Evolutionary conservation across 2,329 filamentous ascomycete genomes (phyloP), one percentile per base, ranked within the genome.

Genomic region (Parascedosporium putredinis): DNA sequence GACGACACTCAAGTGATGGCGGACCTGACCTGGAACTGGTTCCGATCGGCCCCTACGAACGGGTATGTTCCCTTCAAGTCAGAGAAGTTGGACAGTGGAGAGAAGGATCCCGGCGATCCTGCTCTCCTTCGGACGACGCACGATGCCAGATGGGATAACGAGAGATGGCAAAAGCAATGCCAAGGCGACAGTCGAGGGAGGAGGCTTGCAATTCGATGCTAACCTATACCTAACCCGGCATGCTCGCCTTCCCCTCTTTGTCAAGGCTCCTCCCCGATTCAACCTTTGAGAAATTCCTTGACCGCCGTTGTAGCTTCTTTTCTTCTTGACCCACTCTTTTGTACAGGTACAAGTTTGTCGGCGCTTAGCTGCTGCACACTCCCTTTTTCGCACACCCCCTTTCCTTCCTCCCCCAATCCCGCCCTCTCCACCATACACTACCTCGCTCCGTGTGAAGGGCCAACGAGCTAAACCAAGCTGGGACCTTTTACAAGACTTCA

Each of bases 281-380:
- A 22, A 42, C 36, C 18, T 5, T 16, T 12, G 18, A 20, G 18
- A 42, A 42, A 9, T 42, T 42, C 38, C 38, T 42, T 42, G 38
- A 42, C 38, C 38, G 38, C 38, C 38, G 38, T 42, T 42, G 38
- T 22, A 42, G 38, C 38, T 42, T 42, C 38, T 22, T 42, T 42
- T 42, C 38, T 42, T 42, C 38, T 24, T 5, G 38, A 24, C 38
- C 38, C 38, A 42, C 38, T 24, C 23, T 42, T 42, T 42, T 42
- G 38, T 42, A 42, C 18, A 42, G 38, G 38, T 42, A 42, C 38
- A 42, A 20, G n/a, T 20, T 20, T 20, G 38, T 42, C 38, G 38
- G 38, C 38, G 38, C 38, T 42, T 42, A 42, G 23, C 18, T 16
- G 38, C 38, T 42, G 38, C 38, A 42, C 38, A 42, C 38, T 42